Conservation (phyloP, 179 eudicot genomes). For the Gypsophila paniculata region DNA sequence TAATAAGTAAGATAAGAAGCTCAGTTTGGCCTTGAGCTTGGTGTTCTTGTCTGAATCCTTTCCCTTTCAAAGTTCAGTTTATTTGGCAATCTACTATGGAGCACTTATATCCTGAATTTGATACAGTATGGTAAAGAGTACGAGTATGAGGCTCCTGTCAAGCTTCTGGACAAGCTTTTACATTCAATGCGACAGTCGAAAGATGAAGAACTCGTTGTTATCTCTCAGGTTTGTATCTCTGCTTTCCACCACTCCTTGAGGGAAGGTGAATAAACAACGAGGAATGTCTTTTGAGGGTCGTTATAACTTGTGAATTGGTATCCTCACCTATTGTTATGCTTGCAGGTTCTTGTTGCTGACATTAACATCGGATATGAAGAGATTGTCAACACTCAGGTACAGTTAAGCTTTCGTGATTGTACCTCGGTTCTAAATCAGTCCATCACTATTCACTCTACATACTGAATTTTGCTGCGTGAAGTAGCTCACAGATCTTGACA, state of each 20-base stretch:
- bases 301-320: neutral
- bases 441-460: too few species aligned
- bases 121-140: conserved; percentile 91
- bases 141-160: conserved; percentile 92
- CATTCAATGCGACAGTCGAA: conserved; percentile 74
- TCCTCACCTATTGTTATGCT: neutral
- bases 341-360: conserved; percentile 92
- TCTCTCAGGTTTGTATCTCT: conserved; percentile 67
- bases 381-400: conserved; percentile 90
- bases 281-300: neutral
- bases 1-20: neutral
- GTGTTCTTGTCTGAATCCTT: neutral
- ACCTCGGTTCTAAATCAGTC: neutral
- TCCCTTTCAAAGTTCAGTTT: neutral
- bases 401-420: neutral
- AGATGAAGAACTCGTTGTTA: conserved; percentile 91
- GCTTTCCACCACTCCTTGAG: neutral
- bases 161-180: conserved; percentile 85
- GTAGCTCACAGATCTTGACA: neutral
- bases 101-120: neutral
- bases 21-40: neutral
- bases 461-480: neutral
- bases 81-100: neutral
- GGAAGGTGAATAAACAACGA: neutral
- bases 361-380: conserved; percentile 95